A percentile compares a stretch with the other conserved stretches of the same genome.
Conservation (phyloP, 345 rosid species). For the Hypericum perforatum region DNA sequence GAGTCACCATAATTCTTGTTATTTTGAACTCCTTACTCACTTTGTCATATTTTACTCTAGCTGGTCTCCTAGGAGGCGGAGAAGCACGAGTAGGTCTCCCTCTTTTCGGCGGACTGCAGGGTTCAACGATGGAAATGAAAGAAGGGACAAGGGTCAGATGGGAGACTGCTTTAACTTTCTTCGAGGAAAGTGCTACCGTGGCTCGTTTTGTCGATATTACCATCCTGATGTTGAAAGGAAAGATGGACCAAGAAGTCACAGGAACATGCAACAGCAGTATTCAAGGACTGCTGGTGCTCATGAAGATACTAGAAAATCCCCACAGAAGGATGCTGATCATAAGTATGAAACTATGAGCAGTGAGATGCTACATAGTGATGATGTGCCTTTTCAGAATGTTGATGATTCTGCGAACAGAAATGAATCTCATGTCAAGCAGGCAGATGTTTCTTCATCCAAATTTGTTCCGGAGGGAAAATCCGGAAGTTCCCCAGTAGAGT, state of each 20-base stretch:
- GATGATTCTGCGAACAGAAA: conserved; percentile 8
- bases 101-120: conserved; percentile 21
- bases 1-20: too few relatives aligned
- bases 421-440: conserved; percentile 15
- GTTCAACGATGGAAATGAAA: conserved; percentile 14
- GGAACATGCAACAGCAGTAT: conserved; percentile 23
- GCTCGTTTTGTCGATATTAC: conserved; percentile 43
- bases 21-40: neutral
- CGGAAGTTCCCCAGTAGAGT: conserved; percentile 13
- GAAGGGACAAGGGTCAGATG: conserved; percentile 25
- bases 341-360: conserved; percentile 15
- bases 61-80: conserved; percentile 34
- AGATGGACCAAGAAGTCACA: conserved; percentile 28
- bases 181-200: conserved; percentile 54
- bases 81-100: conserved; percentile 41
- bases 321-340: conserved; percentile 12
- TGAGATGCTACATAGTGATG: conserved; percentile 12
- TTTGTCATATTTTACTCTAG: conserved; percentile 21
- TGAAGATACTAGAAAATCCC: conserved; percentile 18
- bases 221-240: conserved; percentile 35
- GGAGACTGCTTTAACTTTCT: conserved; percentile 45
- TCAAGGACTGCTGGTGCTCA: conserved; percentile 11
- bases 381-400: conserved; percentile 12
- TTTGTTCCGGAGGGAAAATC: conserved; percentile 19
- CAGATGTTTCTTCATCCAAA: conserved; percentile 21